Conservation (phyloP, 2,329 filamentous ascomycete genomes). For the Aspergillus ruber region DNA sequence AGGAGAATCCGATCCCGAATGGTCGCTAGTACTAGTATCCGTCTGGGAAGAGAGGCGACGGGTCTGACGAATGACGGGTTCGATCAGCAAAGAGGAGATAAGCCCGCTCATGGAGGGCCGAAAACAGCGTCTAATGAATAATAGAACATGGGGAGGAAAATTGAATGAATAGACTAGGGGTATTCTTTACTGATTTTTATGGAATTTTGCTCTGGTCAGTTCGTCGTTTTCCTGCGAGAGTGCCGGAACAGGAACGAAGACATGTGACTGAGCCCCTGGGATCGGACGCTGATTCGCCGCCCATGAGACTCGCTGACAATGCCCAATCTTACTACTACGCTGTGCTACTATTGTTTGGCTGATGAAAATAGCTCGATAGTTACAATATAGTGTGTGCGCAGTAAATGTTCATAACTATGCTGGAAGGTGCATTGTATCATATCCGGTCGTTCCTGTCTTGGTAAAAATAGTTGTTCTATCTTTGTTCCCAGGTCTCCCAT, state of each 20-base stretch:
- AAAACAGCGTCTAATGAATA: constrained; percentile 10
- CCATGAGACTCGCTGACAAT: neutral
- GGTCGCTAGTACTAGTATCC: constrained; percentile 14
- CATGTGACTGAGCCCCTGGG: constrained; percentile 9
- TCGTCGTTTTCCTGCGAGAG: constrained; percentile 1
- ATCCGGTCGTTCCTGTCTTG: too few species aligned
- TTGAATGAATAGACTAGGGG: neutral
- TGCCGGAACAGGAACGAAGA: constrained; percentile 7
- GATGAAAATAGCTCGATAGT: too few species aligned
- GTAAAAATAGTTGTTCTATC: too few species aligned
- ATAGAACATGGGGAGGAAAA: constrained; percentile 1
- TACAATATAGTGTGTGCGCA: too few species aligned
- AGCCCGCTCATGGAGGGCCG: constrained; percentile 39
- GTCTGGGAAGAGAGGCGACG: constrained; percentile 30
- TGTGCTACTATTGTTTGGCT: neutral
- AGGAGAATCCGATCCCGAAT: constrained; percentile 12
- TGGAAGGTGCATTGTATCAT: too few species aligned
- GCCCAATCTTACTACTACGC: neutral
- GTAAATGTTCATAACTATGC: too few species aligned
- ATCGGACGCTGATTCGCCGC: constrained; percentile 1
- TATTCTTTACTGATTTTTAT: neutral
- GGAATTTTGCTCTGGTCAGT: neutral
- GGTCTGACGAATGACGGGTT: constrained; percentile 39
- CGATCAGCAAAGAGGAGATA: constrained; percentile 38
- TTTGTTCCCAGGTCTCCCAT: too few species aligned